These are phyloP conservation scores for Hyphodiscus hymeniophilus DNA, from an alignment of 495 filamentous ascomycete species.

Conservation along the genomic window DNA sequence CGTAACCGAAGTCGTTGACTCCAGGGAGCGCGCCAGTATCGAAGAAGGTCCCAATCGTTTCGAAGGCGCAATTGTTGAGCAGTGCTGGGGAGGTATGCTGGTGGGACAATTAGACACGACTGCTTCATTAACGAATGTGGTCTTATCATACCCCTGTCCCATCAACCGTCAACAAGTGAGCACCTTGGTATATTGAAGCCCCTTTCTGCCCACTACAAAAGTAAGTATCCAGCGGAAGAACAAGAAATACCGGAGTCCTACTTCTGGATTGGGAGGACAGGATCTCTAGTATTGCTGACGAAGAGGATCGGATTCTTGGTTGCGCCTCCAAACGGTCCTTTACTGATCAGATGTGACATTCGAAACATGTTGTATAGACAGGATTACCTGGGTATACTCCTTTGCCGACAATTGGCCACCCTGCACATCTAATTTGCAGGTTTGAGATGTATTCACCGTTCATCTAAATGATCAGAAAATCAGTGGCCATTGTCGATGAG, in stretches of 20 bases:
- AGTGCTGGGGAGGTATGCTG: constrained; percentile 7
- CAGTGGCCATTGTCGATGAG: background rate
- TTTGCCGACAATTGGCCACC: constrained; percentile 10
- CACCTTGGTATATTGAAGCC: background rate
- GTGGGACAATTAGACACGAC: too few species aligned
- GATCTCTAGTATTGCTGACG: constrained; percentile 14
- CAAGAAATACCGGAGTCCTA: too few species aligned
- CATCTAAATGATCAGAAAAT: too few species aligned
- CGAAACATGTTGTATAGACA: background rate
- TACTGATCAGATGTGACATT: background rate
- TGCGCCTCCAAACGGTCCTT: constrained; percentile 9
- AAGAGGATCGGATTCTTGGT: constrained; percentile 15
- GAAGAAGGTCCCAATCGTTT: constrained; percentile 9
- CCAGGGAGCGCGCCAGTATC: constrained; percentile 7
- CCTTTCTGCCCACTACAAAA: constrained; percentile 3
- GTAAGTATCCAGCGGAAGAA: too few species aligned
- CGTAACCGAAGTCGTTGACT: constrained; percentile 3
- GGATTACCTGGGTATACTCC: constrained; percentile 5
- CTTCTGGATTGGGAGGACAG: constrained; percentile 3
- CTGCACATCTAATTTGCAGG: background rate
- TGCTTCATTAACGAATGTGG: too few species aligned
- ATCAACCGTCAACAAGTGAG: constrained; percentile 9
- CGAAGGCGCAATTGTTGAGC: constrained; percentile 6
- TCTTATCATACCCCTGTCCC: constrained; percentile 9
- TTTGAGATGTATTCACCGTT: too few species aligned